Base-by-base conservation (phyloP, 345 rosid species). In the Noccaea caerulescens region DNA sequence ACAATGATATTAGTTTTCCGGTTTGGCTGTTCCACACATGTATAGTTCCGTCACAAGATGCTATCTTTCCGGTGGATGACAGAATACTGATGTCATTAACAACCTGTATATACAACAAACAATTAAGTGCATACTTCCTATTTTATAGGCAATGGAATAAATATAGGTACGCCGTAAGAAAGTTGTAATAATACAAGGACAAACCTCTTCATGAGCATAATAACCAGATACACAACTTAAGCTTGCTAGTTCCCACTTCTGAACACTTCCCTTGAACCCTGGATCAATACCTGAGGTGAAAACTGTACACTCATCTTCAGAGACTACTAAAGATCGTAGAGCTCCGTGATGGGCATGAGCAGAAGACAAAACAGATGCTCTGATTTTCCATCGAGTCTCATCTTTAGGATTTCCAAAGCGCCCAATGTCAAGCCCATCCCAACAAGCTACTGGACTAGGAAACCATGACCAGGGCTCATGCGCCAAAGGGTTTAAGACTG, bases 201-300 rank as follows among this genome's bases (percentile, higher is more conserved):
- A 33, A 73, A 92, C 98, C 98, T 92, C 98, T 74, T 92, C 98
- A 76, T 92, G 98, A 61, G 90, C 98, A 85, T 88, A 79, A 84
- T 92, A 92, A 57, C 95, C 88, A 41, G 86, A 90, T 46, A 85
- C 72, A 65, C 93, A 84, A 77, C 81, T 88, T 72, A 90, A 78
- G 85, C 88, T 87, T 39, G 88, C 76, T 63, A 92, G 86, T 63
- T 92, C 98, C 97, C 98, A 92, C 82, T 85, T 92, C 76, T 85
- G 95, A 52, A 92, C 89, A 42, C 89, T 90, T 76, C 98, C 98
- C 81, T 84, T 90, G 77, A 86, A 92, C 64, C 97, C 98, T 65
- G 93, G 87, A 81, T 93, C 91, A 66, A 82, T 82, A 25, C 98
- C 97, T 71, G 98, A 93, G 68, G 96, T 90, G 77, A 86, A 90